A percentile compares a stretch with the other conserved stretches of the same genome.
Conservation (phyloP, 148 eudicot species). For the Heliosperma pusillum region DNA sequence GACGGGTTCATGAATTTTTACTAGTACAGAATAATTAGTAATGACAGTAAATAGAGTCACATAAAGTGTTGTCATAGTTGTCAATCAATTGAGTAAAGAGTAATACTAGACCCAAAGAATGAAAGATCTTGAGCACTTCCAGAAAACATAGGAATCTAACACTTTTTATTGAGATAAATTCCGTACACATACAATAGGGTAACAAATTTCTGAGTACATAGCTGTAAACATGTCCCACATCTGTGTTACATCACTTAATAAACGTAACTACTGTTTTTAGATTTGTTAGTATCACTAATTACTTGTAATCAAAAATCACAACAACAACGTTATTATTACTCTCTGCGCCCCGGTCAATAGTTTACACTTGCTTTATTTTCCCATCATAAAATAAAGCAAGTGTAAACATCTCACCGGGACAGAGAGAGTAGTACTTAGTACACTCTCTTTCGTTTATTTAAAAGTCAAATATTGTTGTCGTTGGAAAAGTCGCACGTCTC, state of each 20-base stretch:
- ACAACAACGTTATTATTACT: too few species aligned
- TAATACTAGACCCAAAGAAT: background rate
- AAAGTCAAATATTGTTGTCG: background rate
- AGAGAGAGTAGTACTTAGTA: too few species aligned
- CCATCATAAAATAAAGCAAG: too few species aligned
- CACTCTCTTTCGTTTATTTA: too few species aligned
- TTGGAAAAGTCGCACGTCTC: background rate
- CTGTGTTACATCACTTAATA: background rate
- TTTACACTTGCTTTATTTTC: too few species aligned
- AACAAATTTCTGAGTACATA: background rate
- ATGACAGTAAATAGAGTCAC: too few species aligned
- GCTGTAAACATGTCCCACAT: background rate
- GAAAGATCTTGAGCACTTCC: background rate
- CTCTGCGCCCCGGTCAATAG: too few species aligned
- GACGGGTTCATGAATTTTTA: too few species aligned
- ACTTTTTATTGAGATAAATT: too few species aligned
- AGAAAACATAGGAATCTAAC: background rate
- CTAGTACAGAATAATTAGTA: too few species aligned
- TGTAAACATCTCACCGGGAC: too few species aligned
- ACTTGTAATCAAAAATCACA: background rate
- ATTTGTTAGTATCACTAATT: background rate
- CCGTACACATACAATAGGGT: background rate
- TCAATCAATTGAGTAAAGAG: background rate
- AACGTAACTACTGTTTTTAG: background rate
- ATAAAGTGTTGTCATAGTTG: too few species aligned